Evolutionary conservation across 148 eudicot genomes (phyloP).

Genomic region (Rhododendron molle): DNA sequence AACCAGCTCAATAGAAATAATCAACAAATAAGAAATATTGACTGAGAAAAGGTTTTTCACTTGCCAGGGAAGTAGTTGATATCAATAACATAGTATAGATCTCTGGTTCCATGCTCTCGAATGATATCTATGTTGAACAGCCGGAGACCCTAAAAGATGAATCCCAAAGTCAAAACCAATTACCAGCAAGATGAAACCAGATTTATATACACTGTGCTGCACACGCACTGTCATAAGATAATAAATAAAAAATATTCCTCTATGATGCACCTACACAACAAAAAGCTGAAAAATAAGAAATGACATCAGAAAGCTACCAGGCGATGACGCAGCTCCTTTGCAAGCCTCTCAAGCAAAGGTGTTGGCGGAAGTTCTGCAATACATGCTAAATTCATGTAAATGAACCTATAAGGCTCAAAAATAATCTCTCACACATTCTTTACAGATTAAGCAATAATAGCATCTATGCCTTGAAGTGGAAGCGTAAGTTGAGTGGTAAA

Average conservation of each 20-base stretch:
- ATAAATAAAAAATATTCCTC: neutral
- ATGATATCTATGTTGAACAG: conserved; percentile 86
- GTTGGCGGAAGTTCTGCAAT: conserved; percentile 86
- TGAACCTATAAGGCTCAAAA: neutral
- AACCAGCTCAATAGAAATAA: neutral
- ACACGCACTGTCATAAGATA: neutral
- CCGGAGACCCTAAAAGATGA: conserved; percentile 61
- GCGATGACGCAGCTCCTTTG: conserved; percentile 67
- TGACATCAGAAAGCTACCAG: conserved; percentile 37
- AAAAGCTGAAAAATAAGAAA: neutral
- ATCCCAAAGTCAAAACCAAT: neutral
- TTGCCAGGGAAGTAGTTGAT: conserved; percentile 95
- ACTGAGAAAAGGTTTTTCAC: conserved; percentile 8
- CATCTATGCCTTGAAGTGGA: neutral
- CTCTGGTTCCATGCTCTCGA: conserved; percentile 70
- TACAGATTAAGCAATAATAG: neutral
- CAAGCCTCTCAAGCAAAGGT: conserved; percentile 73
- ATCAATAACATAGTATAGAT: conserved; percentile 77
- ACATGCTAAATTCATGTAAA: neutral
- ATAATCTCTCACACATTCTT: neutral
- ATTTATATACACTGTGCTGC: neutral
- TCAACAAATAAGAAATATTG: neutral
- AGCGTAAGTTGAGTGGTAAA: neutral
- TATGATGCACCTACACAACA: neutral
- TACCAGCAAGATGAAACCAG: neutral